Evolutionary conservation across 1,139 yeast species (phyloP).

Genomic region (Hanseniaspora uvarum): DNA sequence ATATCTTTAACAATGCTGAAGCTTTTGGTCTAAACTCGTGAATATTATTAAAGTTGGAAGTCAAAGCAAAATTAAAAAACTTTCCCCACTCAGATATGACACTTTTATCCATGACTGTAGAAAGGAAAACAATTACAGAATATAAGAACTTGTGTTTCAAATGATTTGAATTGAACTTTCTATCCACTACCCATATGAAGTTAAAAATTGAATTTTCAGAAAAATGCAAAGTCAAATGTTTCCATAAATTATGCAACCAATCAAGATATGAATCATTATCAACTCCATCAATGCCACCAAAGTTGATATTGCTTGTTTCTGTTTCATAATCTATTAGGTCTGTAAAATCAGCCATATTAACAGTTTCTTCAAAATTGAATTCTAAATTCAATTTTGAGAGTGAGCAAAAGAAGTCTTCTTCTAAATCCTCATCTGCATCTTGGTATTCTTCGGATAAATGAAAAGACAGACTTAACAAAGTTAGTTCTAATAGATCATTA

Average conservation of each 20-base stretch:
- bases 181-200: neutral
- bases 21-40: neutral
- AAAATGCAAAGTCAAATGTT: neutral
- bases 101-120: neutral
- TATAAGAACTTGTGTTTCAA: neutral
- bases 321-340: neutral
- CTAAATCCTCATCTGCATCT: conserved; percentile 1
- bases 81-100: neutral
- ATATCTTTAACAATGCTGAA: neutral
- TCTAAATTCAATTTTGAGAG: neutral
- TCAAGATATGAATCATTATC: neutral
- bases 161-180: neutral
- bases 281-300: neutral
- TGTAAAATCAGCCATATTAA: neutral
- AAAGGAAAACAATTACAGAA: neutral
- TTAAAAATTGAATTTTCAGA: neutral
- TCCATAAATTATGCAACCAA: neutral
- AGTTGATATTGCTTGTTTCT: neutral
- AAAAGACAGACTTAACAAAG: neutral
- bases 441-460: neutral
- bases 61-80: neutral
- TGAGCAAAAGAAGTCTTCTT: neutral
- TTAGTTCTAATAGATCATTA: neutral
- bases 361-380: neutral
- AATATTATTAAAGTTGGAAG: too few species aligned